Conservation (phyloP, 306 rosid genomes). For the Nissolia schottii region DNA sequence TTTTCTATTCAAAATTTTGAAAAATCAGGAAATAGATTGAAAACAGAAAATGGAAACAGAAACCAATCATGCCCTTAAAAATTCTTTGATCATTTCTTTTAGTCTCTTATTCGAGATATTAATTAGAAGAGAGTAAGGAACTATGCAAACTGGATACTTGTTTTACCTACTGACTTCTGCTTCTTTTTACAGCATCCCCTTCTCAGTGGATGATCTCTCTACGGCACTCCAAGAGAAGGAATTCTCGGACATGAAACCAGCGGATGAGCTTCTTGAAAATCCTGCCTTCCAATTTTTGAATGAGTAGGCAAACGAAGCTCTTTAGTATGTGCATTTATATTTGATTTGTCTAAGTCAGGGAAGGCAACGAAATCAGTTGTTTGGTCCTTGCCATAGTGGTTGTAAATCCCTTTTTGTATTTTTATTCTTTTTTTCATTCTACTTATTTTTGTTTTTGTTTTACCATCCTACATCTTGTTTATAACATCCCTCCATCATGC, state of each 20-base stretch:
- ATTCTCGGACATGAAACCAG: slow-evolving; percentile 75
- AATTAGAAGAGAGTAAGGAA: neutral
- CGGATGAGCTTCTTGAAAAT: slow-evolving; percentile 80
- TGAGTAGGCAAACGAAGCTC: slow-evolving; percentile 68
- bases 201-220: slow-evolving; percentile 96
- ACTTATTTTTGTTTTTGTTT: neutral
- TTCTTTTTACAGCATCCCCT: slow-evolving; percentile 72
- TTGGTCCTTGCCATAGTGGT: slow-evolving; percentile 42
- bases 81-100: neutral
- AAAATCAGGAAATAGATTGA: no score
- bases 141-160: neutral
- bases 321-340: slow-evolving; percentile 12
- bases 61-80: no score
- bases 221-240: slow-evolving; percentile 81
- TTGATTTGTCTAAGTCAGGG: slow-evolving; percentile 27
- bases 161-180: neutral
- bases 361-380: slow-evolving; percentile 33
- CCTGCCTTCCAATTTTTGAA: slow-evolving; percentile 90
- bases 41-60: no score
- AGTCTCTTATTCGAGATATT: neutral
- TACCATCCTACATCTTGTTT: slow-evolving; percentile 14
- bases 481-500: slow-evolving; percentile 37
- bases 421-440: neutral
- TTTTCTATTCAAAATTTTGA: no score
- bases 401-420: slow-evolving; percentile 49